phyloP scores from a whole-genome alignment of 1,284 basidiomycete genomes.

The Irpex sp. region DNA sequence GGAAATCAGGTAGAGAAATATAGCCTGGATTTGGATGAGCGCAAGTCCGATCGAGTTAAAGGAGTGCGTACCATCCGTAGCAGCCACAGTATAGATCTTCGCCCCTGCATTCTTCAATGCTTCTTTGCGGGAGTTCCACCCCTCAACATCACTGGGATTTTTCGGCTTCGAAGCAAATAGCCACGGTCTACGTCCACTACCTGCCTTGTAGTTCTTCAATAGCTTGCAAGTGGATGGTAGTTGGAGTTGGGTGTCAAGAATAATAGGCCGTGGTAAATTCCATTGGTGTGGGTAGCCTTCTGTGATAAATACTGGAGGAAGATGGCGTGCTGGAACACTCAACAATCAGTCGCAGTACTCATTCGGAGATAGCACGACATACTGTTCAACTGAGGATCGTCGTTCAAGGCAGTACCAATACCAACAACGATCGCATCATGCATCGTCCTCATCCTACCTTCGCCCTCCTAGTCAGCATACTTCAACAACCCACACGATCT shows the following conservation, averaged over 20 bases:
- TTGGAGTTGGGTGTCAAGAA: constrained; percentile 78
- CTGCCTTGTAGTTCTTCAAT: constrained; percentile 58
- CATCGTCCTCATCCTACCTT: constrained; percentile 74
- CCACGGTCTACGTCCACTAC: constrained; percentile 72
- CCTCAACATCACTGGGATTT: constrained; percentile 20
- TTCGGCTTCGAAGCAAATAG: constrained; percentile 49
- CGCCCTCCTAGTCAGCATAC: background rate
- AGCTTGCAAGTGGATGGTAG: constrained; percentile 72
- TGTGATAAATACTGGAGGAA: constrained; percentile 41
- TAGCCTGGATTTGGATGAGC: constrained; percentile 27
- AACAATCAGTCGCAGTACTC: background rate
- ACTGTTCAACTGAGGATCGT: constrained; percentile 94
- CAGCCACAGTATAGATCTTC: constrained; percentile 40
- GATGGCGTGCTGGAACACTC: constrained; percentile 43
- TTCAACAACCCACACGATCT: background rate
- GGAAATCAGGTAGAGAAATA: constrained; percentile 48
- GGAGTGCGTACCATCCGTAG: constrained; percentile 23
- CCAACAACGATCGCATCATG: constrained; percentile 94
- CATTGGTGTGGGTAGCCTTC: constrained; percentile 28
- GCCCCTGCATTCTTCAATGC: constrained; percentile 50
- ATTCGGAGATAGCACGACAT: constrained; percentile 22
- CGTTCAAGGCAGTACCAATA: constrained; percentile 86
- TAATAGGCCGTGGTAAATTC: constrained; percentile 74
- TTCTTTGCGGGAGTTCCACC: constrained; percentile 36
- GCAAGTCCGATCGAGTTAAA: background rate